These are phyloP conservation scores for Beauveria australis DNA, from an alignment of 2,329 filamentous ascomycete species.

Conservation along the genomic window DNA sequence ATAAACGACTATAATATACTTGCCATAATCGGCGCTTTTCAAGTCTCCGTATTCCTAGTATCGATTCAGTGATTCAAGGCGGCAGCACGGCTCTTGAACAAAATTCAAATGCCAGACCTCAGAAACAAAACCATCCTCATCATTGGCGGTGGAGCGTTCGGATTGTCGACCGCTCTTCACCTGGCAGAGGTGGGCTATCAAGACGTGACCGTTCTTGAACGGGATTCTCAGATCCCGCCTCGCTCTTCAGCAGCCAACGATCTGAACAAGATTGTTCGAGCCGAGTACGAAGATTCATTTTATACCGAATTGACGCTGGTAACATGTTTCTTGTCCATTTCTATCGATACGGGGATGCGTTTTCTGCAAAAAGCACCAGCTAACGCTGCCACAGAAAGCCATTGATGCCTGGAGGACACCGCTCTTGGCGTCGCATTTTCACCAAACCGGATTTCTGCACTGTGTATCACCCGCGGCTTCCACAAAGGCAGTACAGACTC, in stretches of 20 bases:
- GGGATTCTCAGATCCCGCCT: slow-evolving; percentile 31
- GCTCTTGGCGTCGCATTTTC: slow-evolving; percentile 44
- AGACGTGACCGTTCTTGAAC: slow-evolving; percentile 38
- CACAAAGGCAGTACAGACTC: slow-evolving; percentile 36
- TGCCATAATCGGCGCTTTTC: no score
- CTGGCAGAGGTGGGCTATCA: not conserved
- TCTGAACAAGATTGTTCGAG: slow-evolving; percentile 53
- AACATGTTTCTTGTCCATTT: slow-evolving; percentile 12
- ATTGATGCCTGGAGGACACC: slow-evolving; percentile 43
- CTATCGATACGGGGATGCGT: not conserved
- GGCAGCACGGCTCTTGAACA: no score
- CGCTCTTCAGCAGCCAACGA: slow-evolving; percentile 47
- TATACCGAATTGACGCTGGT: slow-evolving; percentile 47
- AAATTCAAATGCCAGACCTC: not conserved
- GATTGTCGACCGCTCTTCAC: not conserved
- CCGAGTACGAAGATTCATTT: slow-evolving; percentile 49
- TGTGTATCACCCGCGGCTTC: slow-evolving; percentile 39
- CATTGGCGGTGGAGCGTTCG: not conserved
- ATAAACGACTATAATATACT: not conserved
- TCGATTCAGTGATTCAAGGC: no score
- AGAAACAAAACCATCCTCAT: not conserved
- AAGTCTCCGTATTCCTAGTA: no score
- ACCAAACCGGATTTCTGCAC: slow-evolving; percentile 34
- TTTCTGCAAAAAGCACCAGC: no score
- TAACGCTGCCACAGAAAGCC: slow-evolving; percentile 27